phyloP scores from a whole-genome alignment of 768 basidiomycete species.

The Suillus discolor region DNA sequence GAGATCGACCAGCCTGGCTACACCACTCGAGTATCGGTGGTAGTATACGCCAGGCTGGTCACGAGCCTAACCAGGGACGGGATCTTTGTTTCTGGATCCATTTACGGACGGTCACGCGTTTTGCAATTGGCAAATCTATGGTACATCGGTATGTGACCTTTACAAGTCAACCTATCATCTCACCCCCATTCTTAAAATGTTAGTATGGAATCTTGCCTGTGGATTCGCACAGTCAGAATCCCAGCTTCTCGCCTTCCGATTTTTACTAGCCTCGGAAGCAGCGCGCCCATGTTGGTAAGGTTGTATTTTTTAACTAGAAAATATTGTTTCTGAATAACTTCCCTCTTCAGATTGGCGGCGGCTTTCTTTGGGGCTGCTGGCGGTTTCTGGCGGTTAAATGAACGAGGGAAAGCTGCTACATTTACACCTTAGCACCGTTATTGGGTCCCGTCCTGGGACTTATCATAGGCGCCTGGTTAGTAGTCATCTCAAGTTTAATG shows the following conservation, averaged over 20 bases:
- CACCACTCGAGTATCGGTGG: too few species aligned
- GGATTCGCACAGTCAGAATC: constrained; percentile 61
- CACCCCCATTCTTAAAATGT: constrained; percentile 6
- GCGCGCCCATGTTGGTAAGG: constrained; percentile 58
- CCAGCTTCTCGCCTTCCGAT: constrained; percentile 67
- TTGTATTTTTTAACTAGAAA: not conserved
- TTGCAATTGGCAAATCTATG: constrained; percentile 65
- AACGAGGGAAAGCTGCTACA: constrained; percentile 62
- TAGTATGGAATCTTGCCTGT: constrained; percentile 64
- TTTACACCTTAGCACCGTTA: constrained; percentile 66
- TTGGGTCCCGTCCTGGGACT: constrained; percentile 71
- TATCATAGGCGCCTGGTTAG: constrained; percentile 59
- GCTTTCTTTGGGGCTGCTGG: constrained; percentile 66
- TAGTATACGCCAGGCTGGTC: too few species aligned
- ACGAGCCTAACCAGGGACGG: constrained; percentile 9
- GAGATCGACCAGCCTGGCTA: too few species aligned
- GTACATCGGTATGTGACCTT: constrained; percentile 51
- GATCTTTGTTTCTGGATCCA: constrained; percentile 52
- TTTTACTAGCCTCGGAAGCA: constrained; percentile 74
- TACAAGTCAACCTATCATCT: not conserved
- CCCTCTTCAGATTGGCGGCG: constrained; percentile 57
- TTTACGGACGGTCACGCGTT: constrained; percentile 64
- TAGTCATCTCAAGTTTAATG: not conserved
- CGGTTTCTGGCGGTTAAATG: constrained; percentile 39
- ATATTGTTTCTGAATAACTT: not conserved